Evolutionary conservation across 371 early-diverging fungal genomes (phyloP).

Genomic region (Dinochytrium kinnereticum): DNA sequence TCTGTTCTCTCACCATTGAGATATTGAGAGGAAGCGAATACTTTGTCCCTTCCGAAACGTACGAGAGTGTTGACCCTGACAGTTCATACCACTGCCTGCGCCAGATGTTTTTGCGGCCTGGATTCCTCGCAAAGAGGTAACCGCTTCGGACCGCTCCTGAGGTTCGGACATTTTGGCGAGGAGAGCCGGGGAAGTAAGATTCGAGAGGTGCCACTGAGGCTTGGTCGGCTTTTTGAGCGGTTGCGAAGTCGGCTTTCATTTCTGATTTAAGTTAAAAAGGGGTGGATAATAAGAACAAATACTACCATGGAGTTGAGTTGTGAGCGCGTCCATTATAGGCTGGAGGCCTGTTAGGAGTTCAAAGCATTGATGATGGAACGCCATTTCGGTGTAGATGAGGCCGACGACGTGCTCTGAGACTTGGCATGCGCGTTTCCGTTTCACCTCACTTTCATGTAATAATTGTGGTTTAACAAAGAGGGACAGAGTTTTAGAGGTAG

Average conservation of each 20-base stretch:
- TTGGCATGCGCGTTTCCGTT: conserved; percentile 9
- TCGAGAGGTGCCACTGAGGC: conserved; percentile 14
- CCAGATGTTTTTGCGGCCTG: conserved; percentile 19
- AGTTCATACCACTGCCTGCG: conserved; percentile 20
- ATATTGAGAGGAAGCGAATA: conserved; percentile 41
- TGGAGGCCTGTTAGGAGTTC: conserved; percentile 19
- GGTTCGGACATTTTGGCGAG: conserved; percentile 10
- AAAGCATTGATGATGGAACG: conserved; percentile 25
- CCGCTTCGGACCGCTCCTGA: conserved; percentile 12
- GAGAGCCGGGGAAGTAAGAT: conserved; percentile 18
- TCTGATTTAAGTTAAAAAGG: neutral
- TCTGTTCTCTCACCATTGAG: conserved; percentile 61
- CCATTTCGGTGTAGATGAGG: conserved; percentile 25
- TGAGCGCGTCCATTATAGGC: conserved; percentile 24
- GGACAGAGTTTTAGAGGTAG: too few species aligned
- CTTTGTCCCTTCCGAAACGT: neutral
- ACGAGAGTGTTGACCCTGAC: conserved; percentile 16
- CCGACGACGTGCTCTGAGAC: conserved; percentile 17
- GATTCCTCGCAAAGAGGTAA: conserved; percentile 14
- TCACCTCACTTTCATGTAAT: neutral
- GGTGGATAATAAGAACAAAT: neutral
- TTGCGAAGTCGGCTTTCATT: conserved; percentile 2
- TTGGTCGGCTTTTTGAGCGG: neutral
- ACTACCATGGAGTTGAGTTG: conserved; percentile 15
- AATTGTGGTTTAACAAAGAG: too few species aligned